Base-by-base conservation (phyloP, 768 basidiomycete species). In the Leccinum olivaceopallidum region DNA sequence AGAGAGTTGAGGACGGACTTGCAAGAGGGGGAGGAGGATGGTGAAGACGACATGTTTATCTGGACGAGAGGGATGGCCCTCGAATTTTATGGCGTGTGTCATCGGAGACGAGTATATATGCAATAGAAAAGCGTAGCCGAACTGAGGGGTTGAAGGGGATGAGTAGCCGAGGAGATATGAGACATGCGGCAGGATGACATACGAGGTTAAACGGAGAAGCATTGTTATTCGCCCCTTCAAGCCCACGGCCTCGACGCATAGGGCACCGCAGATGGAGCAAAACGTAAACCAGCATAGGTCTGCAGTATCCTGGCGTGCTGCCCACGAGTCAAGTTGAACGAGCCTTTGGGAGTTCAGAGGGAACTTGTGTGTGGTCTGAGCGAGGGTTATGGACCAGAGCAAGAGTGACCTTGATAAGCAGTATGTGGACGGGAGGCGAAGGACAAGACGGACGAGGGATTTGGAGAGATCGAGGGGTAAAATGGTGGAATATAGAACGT, bases 271-370 rank as follows among this genome's bases (percentile, higher is more conserved):
- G 9, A 89, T 81, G 13, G 90, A 77, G 44, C 80, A 79, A 69
- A 92, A 92, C 0, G 88, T 90, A 34, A 75, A 76, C 90, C 91
- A 92, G 69, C 89, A 90, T 10, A 92, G 76, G 26, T 85, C 78
- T 0, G 79, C 71, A 78, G 88, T 90, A 39, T 85, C 81, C 64
- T 78, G 79, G 36, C 73, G 66, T 8, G 77, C 71, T 6, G 70
- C 78, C 85, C 84, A 86, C 0, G 69, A 58, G 2, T 76, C 78
- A 6, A 88, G 56, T 2, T 67, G 37, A 37, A 73, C 73, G 12
- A 81, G 62, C 55, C 69, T 74, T 9, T 66, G 55, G 20, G 69
- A 73, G 48, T 68, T 60, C 20, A 74, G 62, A 4, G 82, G 78
- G 59, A 75, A 79, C 8, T 76, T 59, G 59, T 79, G 75, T 6